Evolutionary conservation across 805 yeast genomes (phyloP).

Genomic region (Barnettozyma pratensis): DNA sequence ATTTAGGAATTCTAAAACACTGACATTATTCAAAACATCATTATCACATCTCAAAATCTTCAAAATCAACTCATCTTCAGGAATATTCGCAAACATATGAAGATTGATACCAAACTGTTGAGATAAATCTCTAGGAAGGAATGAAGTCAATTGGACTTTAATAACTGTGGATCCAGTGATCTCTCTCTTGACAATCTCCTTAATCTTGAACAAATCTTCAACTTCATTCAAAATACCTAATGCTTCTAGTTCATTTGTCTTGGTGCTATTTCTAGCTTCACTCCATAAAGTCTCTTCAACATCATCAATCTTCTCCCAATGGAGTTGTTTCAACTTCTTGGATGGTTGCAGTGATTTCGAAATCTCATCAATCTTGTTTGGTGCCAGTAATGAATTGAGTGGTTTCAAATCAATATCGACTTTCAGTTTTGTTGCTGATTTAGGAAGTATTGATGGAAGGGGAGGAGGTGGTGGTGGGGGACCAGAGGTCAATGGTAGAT

Average conservation of each 20-base stretch:
- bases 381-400: background rate
- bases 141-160: slow-evolving; percentile 43
- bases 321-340: slow-evolving; percentile 67
- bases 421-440: too few relatives aligned
- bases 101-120: slow-evolving; percentile 79
- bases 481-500: too few relatives aligned
- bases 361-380: slow-evolving; percentile 9
- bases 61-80: slow-evolving; percentile 49
- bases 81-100: slow-evolving; percentile 50
- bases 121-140: slow-evolving; percentile 64
- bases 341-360: slow-evolving; percentile 31
- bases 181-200: slow-evolving; percentile 30
- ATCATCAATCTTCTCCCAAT: slow-evolving; percentile 71
- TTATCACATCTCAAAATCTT: slow-evolving; percentile 59
- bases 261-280: slow-evolving; percentile 35
- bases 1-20: slow-evolving; percentile 64
- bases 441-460: slow-evolving; percentile 2
- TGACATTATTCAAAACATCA: slow-evolving; percentile 45
- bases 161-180: slow-evolving; percentile 33
- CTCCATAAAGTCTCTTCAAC: slow-evolving; percentile 64
- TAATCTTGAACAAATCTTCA: slow-evolving; percentile 49
- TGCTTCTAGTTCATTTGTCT: slow-evolving; percentile 45
- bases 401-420: background rate
- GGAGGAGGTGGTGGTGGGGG: slow-evolving; percentile 9
- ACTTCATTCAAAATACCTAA: slow-evolving; percentile 64